Percentiles rank a stretch among this genome's conserved stretches.
Evolutionary conservation across 805 yeast genomes (phyloP).

Genomic region (Nakazawaea sp.): DNA sequence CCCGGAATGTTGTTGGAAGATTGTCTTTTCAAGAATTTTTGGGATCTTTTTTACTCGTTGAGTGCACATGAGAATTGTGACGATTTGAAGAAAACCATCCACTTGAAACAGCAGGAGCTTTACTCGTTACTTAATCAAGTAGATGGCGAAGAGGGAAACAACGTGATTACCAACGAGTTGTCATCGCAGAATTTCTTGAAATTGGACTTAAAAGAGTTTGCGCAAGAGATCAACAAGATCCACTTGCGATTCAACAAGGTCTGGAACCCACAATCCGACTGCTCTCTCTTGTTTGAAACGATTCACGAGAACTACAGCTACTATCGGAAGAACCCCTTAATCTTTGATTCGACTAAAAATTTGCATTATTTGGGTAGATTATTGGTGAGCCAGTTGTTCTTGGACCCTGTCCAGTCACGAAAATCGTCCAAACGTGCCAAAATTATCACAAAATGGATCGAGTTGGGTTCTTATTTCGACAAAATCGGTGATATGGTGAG

Average conservation of each 20-base stretch:
- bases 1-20: slow-evolving; percentile 67
- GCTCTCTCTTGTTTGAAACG: slow-evolving; percentile 60
- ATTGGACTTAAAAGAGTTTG: slow-evolving; percentile 45
- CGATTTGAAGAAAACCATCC: slow-evolving; percentile 44
- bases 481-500: slow-evolving; percentile 87
- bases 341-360: slow-evolving; percentile 59
- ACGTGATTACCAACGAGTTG: slow-evolving; percentile 8
- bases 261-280: slow-evolving; percentile 81
- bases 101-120: slow-evolving; percentile 41
- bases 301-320: slow-evolving; percentile 36
- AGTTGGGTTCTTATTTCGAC: slow-evolving; percentile 71
- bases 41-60: slow-evolving; percentile 43
- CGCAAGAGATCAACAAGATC: slow-evolving; percentile 58
- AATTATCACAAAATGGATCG: slow-evolving; percentile 76
- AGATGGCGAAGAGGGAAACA: slow-evolving; percentile 9
- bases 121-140: slow-evolving; percentile 26
- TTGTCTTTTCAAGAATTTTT: slow-evolving; percentile 49
- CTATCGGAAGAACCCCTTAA: slow-evolving; percentile 62
- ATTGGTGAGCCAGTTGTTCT: slow-evolving; percentile 61
- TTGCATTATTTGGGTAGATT: slow-evolving; percentile 76
- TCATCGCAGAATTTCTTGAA: slow-evolving; percentile 45
- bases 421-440: slow-evolving; percentile 47
- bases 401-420: slow-evolving; percentile 30
- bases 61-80: slow-evolving; percentile 45
- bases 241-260: slow-evolving; percentile 54